phyloP scores from a whole-genome alignment of 495 filamentous ascomycete species.

The Aspergillus cristatus region DNA sequence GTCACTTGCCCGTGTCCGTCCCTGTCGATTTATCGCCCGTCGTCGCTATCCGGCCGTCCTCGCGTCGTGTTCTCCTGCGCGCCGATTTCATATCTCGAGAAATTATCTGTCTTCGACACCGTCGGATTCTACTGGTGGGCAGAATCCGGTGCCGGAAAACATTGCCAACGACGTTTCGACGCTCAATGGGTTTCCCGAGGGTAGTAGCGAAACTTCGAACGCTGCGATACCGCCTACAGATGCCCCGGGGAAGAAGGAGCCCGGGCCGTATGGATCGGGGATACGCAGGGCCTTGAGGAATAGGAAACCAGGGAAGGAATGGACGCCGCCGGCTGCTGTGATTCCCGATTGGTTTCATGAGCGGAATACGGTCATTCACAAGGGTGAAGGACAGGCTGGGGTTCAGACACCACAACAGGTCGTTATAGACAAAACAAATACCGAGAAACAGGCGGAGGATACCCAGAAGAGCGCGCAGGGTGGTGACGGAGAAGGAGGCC shows the following conservation, averaged over 20 bases:
- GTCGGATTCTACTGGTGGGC: slow-evolving; percentile 18
- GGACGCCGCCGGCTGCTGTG: slow-evolving; percentile 9
- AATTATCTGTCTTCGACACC: slow-evolving; percentile 26
- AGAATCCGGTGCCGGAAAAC: slow-evolving; percentile 13
- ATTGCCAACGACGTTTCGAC: slow-evolving; percentile 16
- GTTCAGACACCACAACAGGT: slow-evolving; percentile 17
- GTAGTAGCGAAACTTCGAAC: slow-evolving; percentile 12
- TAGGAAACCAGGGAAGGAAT: slow-evolving; percentile 16
- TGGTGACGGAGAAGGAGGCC: slow-evolving; percentile 15
- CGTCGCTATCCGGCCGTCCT: slow-evolving; percentile 29
- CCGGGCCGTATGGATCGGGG: slow-evolving; percentile 31
- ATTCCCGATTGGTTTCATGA: slow-evolving; percentile 34
- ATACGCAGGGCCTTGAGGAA: slow-evolving; percentile 33
- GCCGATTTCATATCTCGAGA: slow-evolving; percentile 30
- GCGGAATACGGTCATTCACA: slow-evolving; percentile 22
- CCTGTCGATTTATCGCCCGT: slow-evolving; percentile 36
- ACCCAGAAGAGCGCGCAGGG: slow-evolving; percentile 10
- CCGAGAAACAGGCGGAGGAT: slow-evolving; percentile 5
- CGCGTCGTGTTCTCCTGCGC: slow-evolving; percentile 16
- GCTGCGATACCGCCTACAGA: slow-evolving; percentile 9
- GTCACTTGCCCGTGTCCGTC: slow-evolving; percentile 28
- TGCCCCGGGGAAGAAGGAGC: slow-evolving; percentile 13
- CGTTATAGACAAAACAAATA: slow-evolving; percentile 14
- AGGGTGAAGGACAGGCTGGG: slow-evolving; percentile 2
- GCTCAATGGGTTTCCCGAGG: background rate